Conservation (phyloP, 1,284 basidiomycete species). For the Schizophyllum amplum region DNA sequence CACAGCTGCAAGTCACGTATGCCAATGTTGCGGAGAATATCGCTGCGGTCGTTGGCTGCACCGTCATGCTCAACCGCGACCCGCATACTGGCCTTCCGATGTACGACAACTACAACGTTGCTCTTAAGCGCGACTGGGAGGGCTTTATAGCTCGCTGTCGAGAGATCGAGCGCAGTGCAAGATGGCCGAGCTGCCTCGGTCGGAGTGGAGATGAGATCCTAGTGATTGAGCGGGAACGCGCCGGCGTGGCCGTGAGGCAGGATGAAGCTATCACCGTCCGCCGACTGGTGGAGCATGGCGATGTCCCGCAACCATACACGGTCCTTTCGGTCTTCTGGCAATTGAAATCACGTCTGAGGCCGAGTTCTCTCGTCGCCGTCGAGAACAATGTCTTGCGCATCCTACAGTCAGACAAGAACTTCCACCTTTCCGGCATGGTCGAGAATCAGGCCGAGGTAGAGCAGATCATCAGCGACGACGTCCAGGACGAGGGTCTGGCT, state of each 20-base stretch:
- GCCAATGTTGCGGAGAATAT: slow-evolving; percentile 69
- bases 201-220: slow-evolving; percentile 45
- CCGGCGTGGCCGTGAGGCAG: slow-evolving; percentile 44
- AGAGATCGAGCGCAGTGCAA: slow-evolving; percentile 77
- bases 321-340: slow-evolving; percentile 55
- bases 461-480: slow-evolving; percentile 51
- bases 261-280: slow-evolving; percentile 59
- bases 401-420: not conserved
- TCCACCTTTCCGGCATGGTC: slow-evolving; percentile 30
- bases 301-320: slow-evolving; percentile 40
- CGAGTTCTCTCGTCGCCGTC: slow-evolving; percentile 43
- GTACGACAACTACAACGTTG: slow-evolving; percentile 74
- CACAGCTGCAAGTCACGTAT: slow-evolving; percentile 53
- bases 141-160: slow-evolving; percentile 85
- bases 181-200: slow-evolving; percentile 74
- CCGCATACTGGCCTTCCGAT: slow-evolving; percentile 73
- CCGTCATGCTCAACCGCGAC: slow-evolving; percentile 66
- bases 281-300: slow-evolving; percentile 22
- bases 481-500: slow-evolving; percentile 47
- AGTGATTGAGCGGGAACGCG: slow-evolving; percentile 72
- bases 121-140: slow-evolving; percentile 87
- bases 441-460: slow-evolving; percentile 67
- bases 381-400: slow-evolving; percentile 25
- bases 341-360: slow-evolving; percentile 47
- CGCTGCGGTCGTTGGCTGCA: slow-evolving; percentile 79